These are phyloP conservation scores for Leccinum proximum DNA, from an alignment of 1,284 basidiomycete genomes.

Conservation along the genomic window DNA sequence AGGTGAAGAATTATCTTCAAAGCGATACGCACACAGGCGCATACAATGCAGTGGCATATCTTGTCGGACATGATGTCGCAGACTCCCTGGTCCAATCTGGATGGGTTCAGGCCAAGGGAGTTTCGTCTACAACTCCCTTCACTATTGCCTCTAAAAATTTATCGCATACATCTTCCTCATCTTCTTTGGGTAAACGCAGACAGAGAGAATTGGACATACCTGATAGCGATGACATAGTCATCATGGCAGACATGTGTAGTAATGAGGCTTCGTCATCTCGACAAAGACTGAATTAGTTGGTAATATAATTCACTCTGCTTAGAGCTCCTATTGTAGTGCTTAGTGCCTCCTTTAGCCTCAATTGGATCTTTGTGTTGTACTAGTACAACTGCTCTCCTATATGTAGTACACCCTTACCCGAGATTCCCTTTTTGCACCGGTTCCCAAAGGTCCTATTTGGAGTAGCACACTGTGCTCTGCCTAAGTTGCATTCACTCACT, in stretches of 20 bases:
- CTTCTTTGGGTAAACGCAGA: background rate
- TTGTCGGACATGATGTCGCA: background rate
- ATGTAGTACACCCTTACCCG: too few relatives aligned
- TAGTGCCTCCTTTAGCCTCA: too few relatives aligned
- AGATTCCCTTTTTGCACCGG: too few relatives aligned
- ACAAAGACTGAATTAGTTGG: background rate
- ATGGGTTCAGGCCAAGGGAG: background rate
- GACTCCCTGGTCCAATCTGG: background rate
- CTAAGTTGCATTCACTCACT: too few relatives aligned
- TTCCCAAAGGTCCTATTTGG: too few relatives aligned
- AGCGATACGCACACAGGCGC: background rate
- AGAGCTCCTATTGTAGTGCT: too few relatives aligned
- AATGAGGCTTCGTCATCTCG: background rate
- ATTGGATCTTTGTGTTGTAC: too few relatives aligned
- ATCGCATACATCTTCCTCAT: background rate
- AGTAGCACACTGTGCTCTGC: too few relatives aligned
- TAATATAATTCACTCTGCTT: background rate
- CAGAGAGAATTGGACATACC: background rate
- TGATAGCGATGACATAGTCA: background rate
- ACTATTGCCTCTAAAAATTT: background rate
- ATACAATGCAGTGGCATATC: background rate
- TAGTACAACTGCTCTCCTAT: too few relatives aligned
- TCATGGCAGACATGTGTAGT: background rate
- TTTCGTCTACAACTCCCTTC: background rate
- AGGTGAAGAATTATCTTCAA: background rate